Evolutionary conservation across 2,329 filamentous ascomycete genomes (phyloP).

Genomic region (Stagonosporopsis rhizophila): DNA sequence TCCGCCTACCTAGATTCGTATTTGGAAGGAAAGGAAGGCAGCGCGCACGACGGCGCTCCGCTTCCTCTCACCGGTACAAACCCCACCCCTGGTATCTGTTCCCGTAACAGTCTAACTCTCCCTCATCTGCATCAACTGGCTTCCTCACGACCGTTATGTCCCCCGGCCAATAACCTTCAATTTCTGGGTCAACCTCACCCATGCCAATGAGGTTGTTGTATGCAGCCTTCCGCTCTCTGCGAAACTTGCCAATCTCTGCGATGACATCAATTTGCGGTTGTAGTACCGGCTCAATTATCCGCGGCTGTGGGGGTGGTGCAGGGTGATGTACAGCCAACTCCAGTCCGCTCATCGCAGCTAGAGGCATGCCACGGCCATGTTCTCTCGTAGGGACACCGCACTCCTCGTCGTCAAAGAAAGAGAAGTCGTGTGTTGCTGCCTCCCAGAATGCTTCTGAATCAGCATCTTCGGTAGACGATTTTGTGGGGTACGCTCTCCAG

Average conservation of each 20-base stretch:
- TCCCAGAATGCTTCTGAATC: conserved; percentile 67
- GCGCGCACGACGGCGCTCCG: too few relatives aligned
- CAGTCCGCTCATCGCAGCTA: conserved; percentile 56
- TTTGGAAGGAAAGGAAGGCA: too few relatives aligned
- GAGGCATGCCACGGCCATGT: conserved; percentile 53
- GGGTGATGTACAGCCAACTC: conserved; percentile 35
- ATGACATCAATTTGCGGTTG: conserved; percentile 57
- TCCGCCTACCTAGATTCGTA: too few relatives aligned
- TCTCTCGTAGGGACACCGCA: conserved; percentile 59
- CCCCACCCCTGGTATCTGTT: conserved; percentile 62
- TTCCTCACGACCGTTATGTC: conserved; percentile 64
- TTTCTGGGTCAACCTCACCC: conserved; percentile 43
- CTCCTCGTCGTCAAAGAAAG: conserved; percentile 66
- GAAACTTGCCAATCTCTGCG: conserved; percentile 61
- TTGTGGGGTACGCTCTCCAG: conserved; percentile 55
- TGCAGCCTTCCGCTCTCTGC: conserved; percentile 59
- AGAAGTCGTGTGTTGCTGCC: conserved; percentile 66
- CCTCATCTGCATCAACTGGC: conserved; percentile 49
- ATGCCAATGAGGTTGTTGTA: conserved; percentile 51
- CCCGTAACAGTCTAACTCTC: conserved; percentile 58
- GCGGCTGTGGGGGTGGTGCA: conserved; percentile 18
- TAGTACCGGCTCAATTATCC: conserved; percentile 10
- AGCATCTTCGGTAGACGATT: conserved; percentile 65
- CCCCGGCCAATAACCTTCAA: conserved; percentile 67
- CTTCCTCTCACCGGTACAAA: conserved; percentile 54